Evolutionary conservation across 352 stramenopile genomes (phyloP), one percentile per base, ranked within the genome.

Genomic region (Phytophthora vignae): DNA sequence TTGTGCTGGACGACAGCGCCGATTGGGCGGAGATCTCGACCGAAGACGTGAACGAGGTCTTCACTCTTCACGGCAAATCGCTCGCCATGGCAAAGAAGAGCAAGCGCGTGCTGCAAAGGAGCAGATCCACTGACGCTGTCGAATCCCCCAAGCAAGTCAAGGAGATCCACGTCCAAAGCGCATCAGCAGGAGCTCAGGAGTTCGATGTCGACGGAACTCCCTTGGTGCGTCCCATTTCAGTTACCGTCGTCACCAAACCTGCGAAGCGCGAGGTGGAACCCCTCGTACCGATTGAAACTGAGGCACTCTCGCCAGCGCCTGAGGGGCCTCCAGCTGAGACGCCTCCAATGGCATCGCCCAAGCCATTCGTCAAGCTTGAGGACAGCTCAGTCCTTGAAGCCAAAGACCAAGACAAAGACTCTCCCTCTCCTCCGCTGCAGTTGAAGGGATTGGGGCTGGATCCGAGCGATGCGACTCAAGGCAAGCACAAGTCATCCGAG

Each of bases 281-380:
- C 4, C 2, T 17, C 12, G 48, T 67, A 10, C 8, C 50, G 19
- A 31, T 56, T 6, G 50, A 60, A 44, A 27, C 25, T 6, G 7
- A 17, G 6, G 22, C 21, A 12, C 3, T 46, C 22, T 0, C 14
- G 3, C 19, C 38, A 5, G 25, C 17, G 5, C 4, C 22, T 12
- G 58, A 63, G 25, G 42, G 55, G 5, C 2, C 14, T 29, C 4
- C 38, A 17, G 12, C 38, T n/a, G 17, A 65, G 9, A 67, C 63
- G 1, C 1, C 19, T 55, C 8, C 0, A 25, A 3, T 54, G 1
- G 6, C 50, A 12, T 42, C 56, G 8, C 50, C 71, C 1, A 74
- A 71, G 2, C 56, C 66, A 29, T 74, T 69, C 46, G 46, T 74
- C 17, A 75, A 65, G n/a, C 25, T 74, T 17, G 59, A 78, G 38